phyloP scores from a whole-genome alignment of 768 basidiomycete species.

The Peribolospora kevripleyi region DNA sequence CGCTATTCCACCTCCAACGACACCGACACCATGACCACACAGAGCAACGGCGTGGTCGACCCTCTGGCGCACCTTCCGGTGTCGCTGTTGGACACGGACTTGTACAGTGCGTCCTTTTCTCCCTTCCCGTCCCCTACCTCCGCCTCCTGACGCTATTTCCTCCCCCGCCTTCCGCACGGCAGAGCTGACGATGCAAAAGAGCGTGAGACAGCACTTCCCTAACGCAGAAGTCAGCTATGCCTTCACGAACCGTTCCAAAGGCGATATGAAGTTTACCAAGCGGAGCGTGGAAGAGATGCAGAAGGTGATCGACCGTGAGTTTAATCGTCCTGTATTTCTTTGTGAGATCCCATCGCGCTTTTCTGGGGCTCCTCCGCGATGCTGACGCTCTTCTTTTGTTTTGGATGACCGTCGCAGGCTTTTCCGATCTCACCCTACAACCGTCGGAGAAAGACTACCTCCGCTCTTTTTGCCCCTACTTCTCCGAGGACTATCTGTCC shows the following conservation, averaged over 20 bases:
- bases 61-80: constrained; percentile 4
- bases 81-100: constrained; percentile 73
- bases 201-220: constrained; percentile 55
- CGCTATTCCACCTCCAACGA: too few species aligned
- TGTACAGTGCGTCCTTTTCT: constrained; percentile 39
- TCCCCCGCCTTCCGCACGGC: too few species aligned
- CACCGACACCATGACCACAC: too few species aligned
- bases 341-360: neutral
- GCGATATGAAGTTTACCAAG: constrained; percentile 25
- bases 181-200: constrained; percentile 89
- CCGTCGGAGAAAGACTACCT: constrained; percentile 45
- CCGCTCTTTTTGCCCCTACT: constrained; percentile 41
- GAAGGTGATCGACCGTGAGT: constrained; percentile 33
- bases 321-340: constrained; percentile 1
- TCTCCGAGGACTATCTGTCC: constrained; percentile 44
- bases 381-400: neutral
- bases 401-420: constrained; percentile 26
- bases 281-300: constrained; percentile 30
- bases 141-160: neutral
- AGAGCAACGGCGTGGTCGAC: too few species aligned
- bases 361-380: too few species aligned
- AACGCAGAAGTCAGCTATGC: constrained; percentile 41
- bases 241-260: constrained; percentile 54
- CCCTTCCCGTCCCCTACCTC: constrained; percentile 19
- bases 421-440: constrained; percentile 38